These are phyloP conservation scores for Amoebophrya sp. DNA, from an alignment of 169 alveolate species.

Conservation along the genomic window DNA sequence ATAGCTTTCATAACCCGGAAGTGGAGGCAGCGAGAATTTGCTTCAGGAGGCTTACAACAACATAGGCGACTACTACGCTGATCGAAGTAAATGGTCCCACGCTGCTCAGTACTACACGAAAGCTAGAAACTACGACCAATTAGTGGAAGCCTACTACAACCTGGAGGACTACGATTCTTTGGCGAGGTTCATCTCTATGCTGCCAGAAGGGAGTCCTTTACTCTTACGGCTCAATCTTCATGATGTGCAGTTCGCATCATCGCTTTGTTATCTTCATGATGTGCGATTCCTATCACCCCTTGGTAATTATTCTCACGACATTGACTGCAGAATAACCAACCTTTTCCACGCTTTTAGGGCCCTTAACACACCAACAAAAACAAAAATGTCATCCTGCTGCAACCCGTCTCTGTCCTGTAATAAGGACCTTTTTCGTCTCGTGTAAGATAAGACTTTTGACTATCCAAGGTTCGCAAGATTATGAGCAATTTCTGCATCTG, in stretches of 20 bases:
- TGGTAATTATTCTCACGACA: too few species aligned
- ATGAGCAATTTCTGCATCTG: not conserved
- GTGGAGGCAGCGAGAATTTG: constrained; percentile 58
- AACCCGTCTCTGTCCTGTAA: too few species aligned
- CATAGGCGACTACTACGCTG: constrained; percentile 74
- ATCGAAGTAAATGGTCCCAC: constrained; percentile 66
- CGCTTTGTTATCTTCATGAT: too few species aligned
- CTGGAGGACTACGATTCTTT: constrained; percentile 63
- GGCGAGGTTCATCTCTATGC: constrained; percentile 54
- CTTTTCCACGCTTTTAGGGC: not conserved
- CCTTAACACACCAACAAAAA: not conserved
- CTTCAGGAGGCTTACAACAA: constrained; percentile 66
- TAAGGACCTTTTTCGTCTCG: too few species aligned
- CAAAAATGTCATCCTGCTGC: too few species aligned
- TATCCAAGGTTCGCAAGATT: not conserved
- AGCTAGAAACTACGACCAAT: constrained; percentile 61
- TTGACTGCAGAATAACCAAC: not conserved
- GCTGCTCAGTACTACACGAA: constrained; percentile 73
- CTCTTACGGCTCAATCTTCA: too few species aligned
- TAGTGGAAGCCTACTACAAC: constrained; percentile 65
- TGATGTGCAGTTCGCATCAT: too few species aligned
- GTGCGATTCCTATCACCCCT: too few species aligned
- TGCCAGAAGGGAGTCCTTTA: constrained; percentile 63
- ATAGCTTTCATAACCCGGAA: too few species aligned
- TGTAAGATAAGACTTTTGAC: too few species aligned